Evolutionary conservation across 2,329 filamentous ascomycete genomes (phyloP).

Genomic region (Thielaviopsis euricoi): DNA sequence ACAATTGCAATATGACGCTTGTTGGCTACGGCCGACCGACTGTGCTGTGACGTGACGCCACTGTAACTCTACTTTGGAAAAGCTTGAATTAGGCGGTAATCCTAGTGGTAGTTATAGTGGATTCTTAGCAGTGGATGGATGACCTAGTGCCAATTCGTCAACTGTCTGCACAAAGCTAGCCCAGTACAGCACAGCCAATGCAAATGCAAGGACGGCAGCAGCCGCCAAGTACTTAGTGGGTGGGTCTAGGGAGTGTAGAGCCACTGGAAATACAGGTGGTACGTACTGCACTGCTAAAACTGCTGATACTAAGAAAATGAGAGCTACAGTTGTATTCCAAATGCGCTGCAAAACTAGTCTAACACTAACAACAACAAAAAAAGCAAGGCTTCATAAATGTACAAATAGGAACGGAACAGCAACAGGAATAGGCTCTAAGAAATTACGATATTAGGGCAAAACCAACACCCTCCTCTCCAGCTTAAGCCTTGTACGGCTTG

Average conservation of each 20-base stretch:
- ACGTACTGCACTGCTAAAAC: no score
- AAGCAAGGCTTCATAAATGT: not conserved
- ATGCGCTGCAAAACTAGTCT: not conserved
- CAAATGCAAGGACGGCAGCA: not conserved
- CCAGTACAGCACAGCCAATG: no score
- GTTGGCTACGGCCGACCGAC: not conserved
- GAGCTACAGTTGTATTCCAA: not conserved
- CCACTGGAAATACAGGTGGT: no score
- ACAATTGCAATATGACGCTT: not conserved
- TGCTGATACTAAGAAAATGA: not conserved
- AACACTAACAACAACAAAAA: not conserved
- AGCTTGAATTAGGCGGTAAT: not conserved
- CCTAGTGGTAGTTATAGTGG: not conserved
- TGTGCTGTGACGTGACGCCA: no score
- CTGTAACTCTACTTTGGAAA: no score
- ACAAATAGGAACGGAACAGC: not conserved
- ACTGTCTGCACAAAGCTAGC: no score
- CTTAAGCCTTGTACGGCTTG: conserved; percentile 39
- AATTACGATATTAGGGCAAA: not conserved
- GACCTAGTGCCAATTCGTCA: no score
- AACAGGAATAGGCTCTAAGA: not conserved
- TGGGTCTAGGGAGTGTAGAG: not conserved
- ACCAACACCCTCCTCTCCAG: conserved; percentile 16
- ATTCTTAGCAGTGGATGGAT: not conserved
- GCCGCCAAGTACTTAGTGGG: no score